These are phyloP conservation scores for Kwoniella pini DNA, from an alignment of 768 basidiomycete genomes.

Conservation along the genomic window DNA sequence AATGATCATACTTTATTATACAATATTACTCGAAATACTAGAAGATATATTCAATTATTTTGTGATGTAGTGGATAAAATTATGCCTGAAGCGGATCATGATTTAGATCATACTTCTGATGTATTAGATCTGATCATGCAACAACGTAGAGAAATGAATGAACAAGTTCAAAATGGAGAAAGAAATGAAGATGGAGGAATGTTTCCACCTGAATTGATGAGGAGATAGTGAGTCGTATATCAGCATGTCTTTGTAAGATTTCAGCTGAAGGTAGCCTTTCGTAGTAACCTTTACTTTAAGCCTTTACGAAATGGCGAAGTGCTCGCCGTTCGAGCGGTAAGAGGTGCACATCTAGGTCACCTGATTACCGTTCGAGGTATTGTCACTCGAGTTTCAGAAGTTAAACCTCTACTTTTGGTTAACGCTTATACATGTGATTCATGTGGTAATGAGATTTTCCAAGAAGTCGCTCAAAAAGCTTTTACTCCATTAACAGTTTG, in stretches of 20 bases:
- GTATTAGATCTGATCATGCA: constrained; percentile 96
- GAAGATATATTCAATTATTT: constrained; percentile 87
- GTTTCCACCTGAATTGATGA: constrained; percentile 86
- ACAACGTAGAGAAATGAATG: constrained; percentile 85
- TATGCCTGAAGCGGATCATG: constrained; percentile 83
- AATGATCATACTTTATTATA: constrained; percentile 66
- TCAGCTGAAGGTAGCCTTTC: no score
- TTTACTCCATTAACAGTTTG: constrained; percentile 89
- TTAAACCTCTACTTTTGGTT: constrained; percentile 93
- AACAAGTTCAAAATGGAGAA: constrained; percentile 58
- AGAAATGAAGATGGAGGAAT: constrained; percentile 54
- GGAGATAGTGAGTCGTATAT: constrained; percentile 78
- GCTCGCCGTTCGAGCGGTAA: constrained; percentile 89
- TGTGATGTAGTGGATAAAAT: constrained; percentile 85
- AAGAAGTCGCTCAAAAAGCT: constrained; percentile 88
- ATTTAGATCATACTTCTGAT: constrained; percentile 86
- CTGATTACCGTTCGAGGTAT: constrained; percentile 97
- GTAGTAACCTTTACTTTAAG: constrained; percentile 89
- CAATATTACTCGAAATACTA: constrained; percentile 78
- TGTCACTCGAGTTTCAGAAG: constrained; percentile 97
- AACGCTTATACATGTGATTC: constrained; percentile 98
- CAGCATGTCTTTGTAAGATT: no score
- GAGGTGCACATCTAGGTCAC: constrained; percentile 79
- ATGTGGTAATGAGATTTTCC: constrained; percentile 97
- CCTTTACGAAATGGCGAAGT: constrained; percentile 61